A percentile compares a stretch with the other conserved stretches of the same genome.
phyloP scores from a whole-genome alignment of 2,329 filamentous ascomycete genomes.

The Aspergillus fumigatus region DNA sequence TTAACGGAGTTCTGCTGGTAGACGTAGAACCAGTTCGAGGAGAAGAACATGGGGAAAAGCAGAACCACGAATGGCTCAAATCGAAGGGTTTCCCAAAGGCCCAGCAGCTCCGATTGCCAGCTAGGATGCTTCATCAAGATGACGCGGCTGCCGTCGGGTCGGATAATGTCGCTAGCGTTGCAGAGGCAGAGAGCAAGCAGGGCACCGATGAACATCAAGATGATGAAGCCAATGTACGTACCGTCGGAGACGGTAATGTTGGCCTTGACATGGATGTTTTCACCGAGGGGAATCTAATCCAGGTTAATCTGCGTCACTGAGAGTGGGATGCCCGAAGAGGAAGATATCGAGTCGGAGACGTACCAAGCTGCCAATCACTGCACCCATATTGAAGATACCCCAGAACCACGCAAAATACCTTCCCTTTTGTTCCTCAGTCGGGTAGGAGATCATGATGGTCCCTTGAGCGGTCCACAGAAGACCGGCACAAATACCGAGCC shows the following conservation, averaged over 20 bases:
- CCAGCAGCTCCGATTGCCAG: constrained; percentile 71
- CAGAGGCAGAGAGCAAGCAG: constrained; percentile 64
- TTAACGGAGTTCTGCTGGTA: constrained; percentile 74
- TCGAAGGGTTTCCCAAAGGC: constrained; percentile 66
- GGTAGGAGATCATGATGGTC: constrained; percentile 68
- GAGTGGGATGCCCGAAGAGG: background rate
- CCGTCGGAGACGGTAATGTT: constrained; percentile 53
- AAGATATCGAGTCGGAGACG: constrained; percentile 17
- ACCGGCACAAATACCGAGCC: constrained; percentile 45
- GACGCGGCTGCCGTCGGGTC: constrained; percentile 70
- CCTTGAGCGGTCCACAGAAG: constrained; percentile 47
- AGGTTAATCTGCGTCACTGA: background rate
- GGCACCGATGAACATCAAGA: constrained; percentile 70
- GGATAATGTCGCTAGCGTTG: constrained; percentile 66
- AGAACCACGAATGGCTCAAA: constrained; percentile 68
- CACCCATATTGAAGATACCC: constrained; percentile 89
- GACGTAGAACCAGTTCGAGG: constrained; percentile 73
- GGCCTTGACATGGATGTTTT: constrained; percentile 36
- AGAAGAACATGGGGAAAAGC: constrained; percentile 76
- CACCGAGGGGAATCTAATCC: constrained; percentile 35
- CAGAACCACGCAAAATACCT: constrained; percentile 86
- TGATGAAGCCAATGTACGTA: constrained; percentile 78
- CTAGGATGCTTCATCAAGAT: constrained; percentile 85
- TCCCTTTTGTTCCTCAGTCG: constrained; percentile 71
- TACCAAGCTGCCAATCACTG: constrained; percentile 71